Evolutionary conservation across 345 rosid genomes (phyloP), one percentile per base, ranked within the genome.

Genomic region (Combretum micranthum): DNA sequence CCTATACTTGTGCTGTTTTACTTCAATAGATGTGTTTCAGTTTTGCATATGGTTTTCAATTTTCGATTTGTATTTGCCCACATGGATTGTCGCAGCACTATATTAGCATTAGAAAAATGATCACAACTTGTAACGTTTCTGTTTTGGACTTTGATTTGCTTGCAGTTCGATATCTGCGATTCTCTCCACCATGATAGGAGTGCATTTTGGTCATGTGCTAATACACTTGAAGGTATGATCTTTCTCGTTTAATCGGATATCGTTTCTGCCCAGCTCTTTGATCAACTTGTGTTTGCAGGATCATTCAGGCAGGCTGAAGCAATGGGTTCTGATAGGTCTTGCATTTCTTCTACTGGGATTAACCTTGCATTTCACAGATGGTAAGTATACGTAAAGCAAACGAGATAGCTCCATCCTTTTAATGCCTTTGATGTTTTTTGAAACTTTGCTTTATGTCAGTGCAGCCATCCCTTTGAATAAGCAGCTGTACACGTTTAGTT

Each of bases 391-490:
- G 20, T n/a, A 51, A 56, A 47, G 52, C 25, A 12, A 59, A 25
- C 10, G 1, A 25, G 57, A 63, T 21, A 26, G 39, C n/a, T 14
- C 1, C 4, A 21, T 11, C 57, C 49, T 51, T 25, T 4, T 15
- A 1, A 22, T 37, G 6, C 44, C 25, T 47, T 17, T 52, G 55
- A 13, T 46, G 21, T 13, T 4, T 60, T 20, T 25, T 46, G 53
- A 55, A 61, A 45, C 9, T 20, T 56, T 7, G 44, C 45, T 10
- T 45, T 62, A 45, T 58, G 21, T 49, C 20, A 42, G 60, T 69
- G 75, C 82, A 88, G 98, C 81, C 20, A 73, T 91, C 73, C 92
- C 96, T 51, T 77, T 79, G 51, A 91, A 83, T 63, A 91, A 91
- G 68, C 98, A 88, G 61, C 65, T 88, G 48, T 91, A 82, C 70